Conservation (phyloP, 140 eudicot genomes). For the Stevia rebaudiana region DNA sequence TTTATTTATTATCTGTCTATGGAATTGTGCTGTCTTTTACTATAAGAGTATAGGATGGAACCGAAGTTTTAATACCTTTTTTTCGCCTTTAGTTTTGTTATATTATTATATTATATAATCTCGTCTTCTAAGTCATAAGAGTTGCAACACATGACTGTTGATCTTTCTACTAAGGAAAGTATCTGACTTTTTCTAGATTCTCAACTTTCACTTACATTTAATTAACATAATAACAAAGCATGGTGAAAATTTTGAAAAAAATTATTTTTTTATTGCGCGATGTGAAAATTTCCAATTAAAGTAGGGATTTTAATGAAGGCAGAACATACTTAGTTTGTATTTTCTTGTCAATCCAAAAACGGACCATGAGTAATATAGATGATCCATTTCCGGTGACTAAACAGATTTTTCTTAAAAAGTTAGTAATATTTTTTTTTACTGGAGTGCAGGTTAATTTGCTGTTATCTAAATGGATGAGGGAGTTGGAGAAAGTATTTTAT, state of each 20-base stretch:
- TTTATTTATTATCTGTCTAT: slow-evolving; percentile 3
- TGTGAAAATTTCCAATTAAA: neutral
- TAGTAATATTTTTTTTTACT: neutral
- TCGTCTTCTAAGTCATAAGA: neutral
- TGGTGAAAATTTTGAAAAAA: neutral
- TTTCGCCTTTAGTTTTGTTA: neutral
- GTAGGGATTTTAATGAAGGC: neutral
- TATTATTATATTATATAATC: neutral
- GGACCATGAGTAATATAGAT: neutral
- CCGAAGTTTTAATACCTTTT: neutral
- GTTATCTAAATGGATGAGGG: slow-evolving; percentile 84
- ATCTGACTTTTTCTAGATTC: neutral
- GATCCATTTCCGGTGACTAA: neutral
- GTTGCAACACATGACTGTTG: slow-evolving; percentile 6
- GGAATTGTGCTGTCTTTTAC: neutral
- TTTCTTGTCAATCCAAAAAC: neutral
- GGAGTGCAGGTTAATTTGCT: slow-evolving; percentile 71
- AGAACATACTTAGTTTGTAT: no score
- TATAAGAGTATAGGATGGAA: no score
- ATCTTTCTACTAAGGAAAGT: neutral
- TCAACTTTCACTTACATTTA: neutral
- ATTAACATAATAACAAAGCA: neutral
- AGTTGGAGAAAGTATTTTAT: slow-evolving; percentile 81
- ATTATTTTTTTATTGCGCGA: neutral
- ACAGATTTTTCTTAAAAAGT: neutral